Base-by-base conservation (phyloP, 139 green algal genomes). In the Micromonas pusilla region DNA sequence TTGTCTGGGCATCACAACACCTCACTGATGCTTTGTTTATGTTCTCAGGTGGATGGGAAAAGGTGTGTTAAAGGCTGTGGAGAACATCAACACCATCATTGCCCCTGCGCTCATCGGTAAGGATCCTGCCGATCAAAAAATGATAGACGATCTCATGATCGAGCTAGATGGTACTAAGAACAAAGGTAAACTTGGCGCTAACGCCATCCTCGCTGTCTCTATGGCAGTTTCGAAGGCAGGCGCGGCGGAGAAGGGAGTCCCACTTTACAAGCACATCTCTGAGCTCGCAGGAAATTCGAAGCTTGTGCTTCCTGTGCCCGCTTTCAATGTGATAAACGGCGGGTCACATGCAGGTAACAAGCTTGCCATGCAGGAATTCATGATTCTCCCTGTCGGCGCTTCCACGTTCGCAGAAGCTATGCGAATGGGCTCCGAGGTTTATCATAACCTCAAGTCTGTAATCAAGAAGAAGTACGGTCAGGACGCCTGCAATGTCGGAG, bases 271-370 rank as follows among this genome's bases (percentile, higher is more conserved):
- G 77, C 81, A 89, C 81, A 81, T 89, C 52, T 71, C 80, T 57
- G 80, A 89, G 19, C 67, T 89, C 45, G 84, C 85, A 34, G 84
- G 84, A 21, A 89, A 87, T 36, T 25, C 64, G n/a, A 76, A 76
- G 76, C 70, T 81, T 23, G 54, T 80, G 20, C 92, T 99, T 83
- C 96, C 96, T 2, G 96, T 99, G 72, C 96, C 96, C 28, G 88
- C 90, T 34, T 97, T 99, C 90, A 99, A 99, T 87, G 96, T 99
- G 79, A 98, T 99, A 89, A 99, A 99, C 81, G 96, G 96, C 60
- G 94, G 95, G 68, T 90, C 85, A 82, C 96, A 99, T 84, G 96
- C 96, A 21, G 96, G 96, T 80, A 99, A 99, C 85, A 91, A 89
- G 32, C 89, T 99, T 76, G 96, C 96, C 79, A 97, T 98, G 92